Conservation (phyloP, 1,284 basidiomycete genomes). For the Spongiforma sp. region DNA sequence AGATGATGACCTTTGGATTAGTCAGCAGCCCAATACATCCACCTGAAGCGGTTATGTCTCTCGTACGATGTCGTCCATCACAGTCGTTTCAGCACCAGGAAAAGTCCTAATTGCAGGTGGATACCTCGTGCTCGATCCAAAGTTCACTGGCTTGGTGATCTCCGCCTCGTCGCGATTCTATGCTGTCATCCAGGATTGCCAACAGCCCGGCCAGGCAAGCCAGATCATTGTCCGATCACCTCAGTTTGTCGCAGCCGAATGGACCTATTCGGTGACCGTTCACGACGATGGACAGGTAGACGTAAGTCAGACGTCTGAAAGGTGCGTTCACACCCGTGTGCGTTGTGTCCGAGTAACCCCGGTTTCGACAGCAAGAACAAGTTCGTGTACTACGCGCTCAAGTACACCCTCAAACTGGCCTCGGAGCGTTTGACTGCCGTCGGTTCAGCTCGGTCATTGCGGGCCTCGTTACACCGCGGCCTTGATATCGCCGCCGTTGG, state of each 20-base stretch:
- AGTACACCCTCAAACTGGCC: slow-evolving; percentile 72
- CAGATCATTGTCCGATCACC: slow-evolving; percentile 85
- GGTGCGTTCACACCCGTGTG: slow-evolving; percentile 35
- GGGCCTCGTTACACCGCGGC: slow-evolving; percentile 52
- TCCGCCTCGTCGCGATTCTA: slow-evolving; percentile 96
- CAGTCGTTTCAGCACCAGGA: slow-evolving; percentile 89
- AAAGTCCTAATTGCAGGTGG: slow-evolving; percentile 96
- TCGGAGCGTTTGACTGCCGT: slow-evolving; percentile 61
- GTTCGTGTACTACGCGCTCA: slow-evolving; percentile 89
- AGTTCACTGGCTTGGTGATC: slow-evolving; percentile 84
- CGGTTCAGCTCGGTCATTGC: slow-evolving; percentile 48
- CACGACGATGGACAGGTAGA: slow-evolving; percentile 44
- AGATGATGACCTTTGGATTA: no score
- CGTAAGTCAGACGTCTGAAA: slow-evolving; percentile 53
- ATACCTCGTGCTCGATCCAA: slow-evolving; percentile 90
- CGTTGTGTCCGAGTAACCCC: slow-evolving; percentile 10
- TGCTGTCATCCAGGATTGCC: slow-evolving; percentile 58
- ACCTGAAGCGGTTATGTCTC: slow-evolving; percentile 3
- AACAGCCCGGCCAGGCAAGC: slow-evolving; percentile 41
- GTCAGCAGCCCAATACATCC: slow-evolving; percentile 19
- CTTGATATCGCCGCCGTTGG: slow-evolving; percentile 86
- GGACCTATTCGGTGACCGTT: slow-evolving; percentile 72
- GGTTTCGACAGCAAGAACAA: slow-evolving; percentile 66
- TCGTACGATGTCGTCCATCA: slow-evolving; percentile 48
- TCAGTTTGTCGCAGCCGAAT: slow-evolving; percentile 84